These are phyloP conservation scores for Pseudogymnoascus pannorum DNA, from an alignment of 2,329 filamentous ascomycete species.

Conservation along the genomic window DNA sequence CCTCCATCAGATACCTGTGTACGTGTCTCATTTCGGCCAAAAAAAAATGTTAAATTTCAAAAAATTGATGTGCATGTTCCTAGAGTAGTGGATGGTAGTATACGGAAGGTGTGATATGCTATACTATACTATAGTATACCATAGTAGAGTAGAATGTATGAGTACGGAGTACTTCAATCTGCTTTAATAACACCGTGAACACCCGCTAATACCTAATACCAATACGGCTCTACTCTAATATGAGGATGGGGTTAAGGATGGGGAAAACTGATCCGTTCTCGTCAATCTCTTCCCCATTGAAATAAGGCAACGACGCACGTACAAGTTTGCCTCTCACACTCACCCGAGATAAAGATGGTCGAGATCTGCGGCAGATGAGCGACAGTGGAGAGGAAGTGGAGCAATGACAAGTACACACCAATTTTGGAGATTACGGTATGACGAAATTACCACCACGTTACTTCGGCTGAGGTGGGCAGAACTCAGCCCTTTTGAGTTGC, in stretches of 20 bases:
- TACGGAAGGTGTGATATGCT: neutral
- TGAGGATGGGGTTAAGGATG: conserved; percentile 7
- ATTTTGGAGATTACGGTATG: conserved; percentile 7
- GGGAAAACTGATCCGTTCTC: conserved; percentile 3
- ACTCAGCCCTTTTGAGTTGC: neutral
- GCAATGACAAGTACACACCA: conserved; percentile 3
- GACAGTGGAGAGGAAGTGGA: conserved; percentile 8
- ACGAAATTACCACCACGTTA: conserved; percentile 1
- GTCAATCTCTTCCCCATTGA: conserved; percentile 7
- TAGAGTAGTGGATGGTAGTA: too few species aligned
- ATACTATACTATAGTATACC: too few species aligned
- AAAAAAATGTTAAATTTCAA: neutral
- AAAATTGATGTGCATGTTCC: too few species aligned
- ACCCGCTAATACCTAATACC: neutral
- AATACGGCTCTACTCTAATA: conserved; percentile 3
- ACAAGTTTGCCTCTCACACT: neutral
- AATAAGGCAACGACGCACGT: conserved; percentile 6
- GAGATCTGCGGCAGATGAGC: conserved; percentile 7
- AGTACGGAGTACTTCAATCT: neutral
- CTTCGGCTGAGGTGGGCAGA: neutral
- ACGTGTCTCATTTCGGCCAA: conserved; percentile 1
- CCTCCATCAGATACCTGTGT: neutral
- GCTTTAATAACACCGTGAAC: neutral
- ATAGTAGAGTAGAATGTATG: too few species aligned
- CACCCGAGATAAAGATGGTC: conserved; percentile 6